A percentile compares a stretch with the other conserved stretches of the same genome.
Conservation (phyloP, 2,329 filamentous ascomycete species). For the Ramichloridium luteum region DNA sequence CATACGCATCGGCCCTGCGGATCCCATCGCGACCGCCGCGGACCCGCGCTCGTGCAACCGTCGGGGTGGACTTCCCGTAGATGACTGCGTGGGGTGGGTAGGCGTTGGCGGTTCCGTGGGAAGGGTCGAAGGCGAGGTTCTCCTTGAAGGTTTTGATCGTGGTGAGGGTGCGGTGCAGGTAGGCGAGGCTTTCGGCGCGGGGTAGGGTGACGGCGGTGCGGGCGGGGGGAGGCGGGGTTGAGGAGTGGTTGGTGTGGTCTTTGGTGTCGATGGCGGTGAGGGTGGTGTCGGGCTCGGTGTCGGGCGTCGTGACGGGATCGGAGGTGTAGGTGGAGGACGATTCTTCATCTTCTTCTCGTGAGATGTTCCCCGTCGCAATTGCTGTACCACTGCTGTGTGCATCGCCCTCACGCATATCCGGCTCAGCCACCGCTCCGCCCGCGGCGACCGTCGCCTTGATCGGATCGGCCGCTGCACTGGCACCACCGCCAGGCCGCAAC, state of each 20-base stretch:
- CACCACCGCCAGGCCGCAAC: too few species aligned
- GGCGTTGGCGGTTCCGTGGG: slow-evolving; percentile 50
- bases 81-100: slow-evolving; percentile 77
- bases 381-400: slow-evolving; percentile 20
- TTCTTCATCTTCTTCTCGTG: too few species aligned
- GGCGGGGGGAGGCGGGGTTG: slow-evolving; percentile 11
- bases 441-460: slow-evolving; percentile 10
- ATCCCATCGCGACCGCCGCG: slow-evolving; percentile 61
- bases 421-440: slow-evolving; percentile 19
- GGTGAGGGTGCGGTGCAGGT: slow-evolving; percentile 62
- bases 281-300: slow-evolving; percentile 29
- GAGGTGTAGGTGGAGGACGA: too few species aligned
- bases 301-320: slow-evolving; percentile 20
- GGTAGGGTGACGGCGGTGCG: slow-evolving; percentile 41
- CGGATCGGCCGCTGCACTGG: slow-evolving; percentile 9
- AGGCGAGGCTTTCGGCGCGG: slow-evolving; percentile 45
- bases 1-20: slow-evolving; percentile 63
- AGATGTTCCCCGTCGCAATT: too few species aligned
- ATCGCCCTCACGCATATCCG: slow-evolving; percentile 10
- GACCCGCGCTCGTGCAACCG: slow-evolving; percentile 71
- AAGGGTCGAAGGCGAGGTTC: slow-evolving; percentile 52
- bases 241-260: slow-evolving; percentile 4
- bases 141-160: slow-evolving; percentile 63
- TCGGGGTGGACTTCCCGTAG: slow-evolving; percentile 78
- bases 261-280: slow-evolving; percentile 18